Base-by-base conservation (phyloP, 225 moss, liverwort and hornwort species). In the Rhytidiadelphus loreus region DNA sequence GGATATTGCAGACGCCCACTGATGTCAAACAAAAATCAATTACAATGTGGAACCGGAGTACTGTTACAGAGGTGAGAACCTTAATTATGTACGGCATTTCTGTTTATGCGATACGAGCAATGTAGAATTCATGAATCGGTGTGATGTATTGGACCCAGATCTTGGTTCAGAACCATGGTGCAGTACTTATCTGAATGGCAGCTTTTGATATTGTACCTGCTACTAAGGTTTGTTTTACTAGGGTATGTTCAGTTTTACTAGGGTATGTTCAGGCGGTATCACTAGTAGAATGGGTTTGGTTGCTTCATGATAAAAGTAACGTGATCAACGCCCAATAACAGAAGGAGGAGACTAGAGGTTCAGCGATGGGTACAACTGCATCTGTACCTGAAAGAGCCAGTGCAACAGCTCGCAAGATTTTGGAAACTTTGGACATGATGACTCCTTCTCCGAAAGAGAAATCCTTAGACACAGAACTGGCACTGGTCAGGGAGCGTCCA, bases 351-450 rank as follows among this genome's bases (percentile, higher is more conserved):
- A 86, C 66, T 20, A 89, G 81, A 87, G 83, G 76, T 78, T 85
- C 78, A 71, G 82, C 80, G 66, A 50, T 86, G 64, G 92, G 87
- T 89, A 28, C 82, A 41, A 83, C 83, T 88, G 73, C 68, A 74
- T 81, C 88, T 64, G 91, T 92, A 39, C 88, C 87, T 65, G 88
- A 89, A 84, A 94, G 93, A 82, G 94, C 93, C 80, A 97, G 96
- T 91, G 97, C 95, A 86, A 98, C 98, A 64, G 98, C 98, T 46
- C 96, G 98, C 13, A 98, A 96, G 90, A 98, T 98, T 90, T 83
- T 98, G 89, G 98, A 97, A 90, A 98, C 98, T 71, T 85, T 98
- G 85, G 98, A 98, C 62, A 95, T 94, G 94, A 97, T 98, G 96
- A 96, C 97, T 82, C 97, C 98, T 86, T 97, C 98, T 86, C 98